Conservation (phyloP, 106 monocot genomes). For the Dendrobium chrysotoxum region DNA sequence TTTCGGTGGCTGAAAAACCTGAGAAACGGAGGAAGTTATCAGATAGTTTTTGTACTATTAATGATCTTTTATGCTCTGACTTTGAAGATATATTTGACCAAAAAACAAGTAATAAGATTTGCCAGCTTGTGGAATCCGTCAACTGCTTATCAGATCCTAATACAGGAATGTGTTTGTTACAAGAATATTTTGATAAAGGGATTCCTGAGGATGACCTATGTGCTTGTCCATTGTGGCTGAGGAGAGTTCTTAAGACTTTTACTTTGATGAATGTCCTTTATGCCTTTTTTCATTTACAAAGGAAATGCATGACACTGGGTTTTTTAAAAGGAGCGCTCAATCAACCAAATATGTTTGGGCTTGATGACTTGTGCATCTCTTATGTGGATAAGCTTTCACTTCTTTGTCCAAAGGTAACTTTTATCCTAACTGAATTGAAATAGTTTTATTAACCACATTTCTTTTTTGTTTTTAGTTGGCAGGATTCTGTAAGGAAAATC, state of each 20-base stretch:
- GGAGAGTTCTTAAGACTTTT: constrained; percentile 60
- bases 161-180: constrained; percentile 39
- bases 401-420: constrained; percentile 65
- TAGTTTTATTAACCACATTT: background rate
- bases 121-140: constrained; percentile 18
- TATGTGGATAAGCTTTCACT: constrained; percentile 53
- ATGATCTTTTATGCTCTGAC: constrained; percentile 26
- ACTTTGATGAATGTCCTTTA: constrained; percentile 57
- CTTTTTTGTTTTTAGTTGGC: background rate
- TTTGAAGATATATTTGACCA: constrained; percentile 15
- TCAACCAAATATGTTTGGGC: constrained; percentile 19
- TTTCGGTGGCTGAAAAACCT: background rate
- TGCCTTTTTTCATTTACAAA: constrained; percentile 43
- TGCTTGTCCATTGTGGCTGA: constrained; percentile 70
- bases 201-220: constrained; percentile 15
- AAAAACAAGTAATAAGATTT: constrained; percentile 13
- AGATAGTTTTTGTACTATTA: constrained; percentile 5
- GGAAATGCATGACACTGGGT: constrained; percentile 32
- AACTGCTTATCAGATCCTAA: constrained; percentile 40
- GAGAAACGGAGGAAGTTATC: constrained; percentile 7
- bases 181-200: constrained; percentile 14
- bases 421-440: background rate
- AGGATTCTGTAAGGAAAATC: background rate
- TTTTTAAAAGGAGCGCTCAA: constrained; percentile 41
- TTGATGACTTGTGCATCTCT: constrained; percentile 29